Percentiles rank a stretch among this genome's conserved stretches.
Conservation (phyloP, 768 basidiomycete genomes). For the Russula ochroleuca region DNA sequence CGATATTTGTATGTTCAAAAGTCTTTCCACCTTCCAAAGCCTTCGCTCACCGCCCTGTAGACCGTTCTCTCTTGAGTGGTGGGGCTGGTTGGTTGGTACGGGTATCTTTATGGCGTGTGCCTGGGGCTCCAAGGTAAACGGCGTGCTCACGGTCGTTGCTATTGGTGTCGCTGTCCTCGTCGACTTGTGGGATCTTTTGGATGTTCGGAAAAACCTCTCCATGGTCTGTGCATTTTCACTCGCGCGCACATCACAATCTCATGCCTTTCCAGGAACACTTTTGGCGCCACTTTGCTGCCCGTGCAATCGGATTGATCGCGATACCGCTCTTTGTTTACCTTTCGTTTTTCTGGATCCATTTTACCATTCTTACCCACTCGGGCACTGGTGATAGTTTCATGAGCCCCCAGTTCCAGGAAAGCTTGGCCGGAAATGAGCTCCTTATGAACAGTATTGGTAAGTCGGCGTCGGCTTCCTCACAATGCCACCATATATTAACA, state of each 20-base stretch:
- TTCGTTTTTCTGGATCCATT: conserved; percentile 94
- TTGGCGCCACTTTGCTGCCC: conserved; percentile 81
- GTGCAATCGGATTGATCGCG: conserved; percentile 78
- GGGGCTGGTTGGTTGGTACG: conserved; percentile 87
- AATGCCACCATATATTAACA: conserved; percentile 3
- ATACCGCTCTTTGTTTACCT: conserved; percentile 90
- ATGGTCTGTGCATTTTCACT: conserved; percentile 38
- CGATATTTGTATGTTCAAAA: conserved; percentile 67
- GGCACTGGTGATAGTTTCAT: conserved; percentile 95
- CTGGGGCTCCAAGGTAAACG: conserved; percentile 97
- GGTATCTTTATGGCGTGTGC: conserved; percentile 94
- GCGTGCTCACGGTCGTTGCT: conserved; percentile 81
- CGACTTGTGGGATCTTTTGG: conserved; percentile 93
- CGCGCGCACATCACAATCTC: neutral
- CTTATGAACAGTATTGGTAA: conserved; percentile 86
- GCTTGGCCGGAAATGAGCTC: conserved; percentile 86
- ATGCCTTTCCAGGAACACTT: conserved; percentile 52
- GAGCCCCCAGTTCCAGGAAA: conserved; percentile 98
- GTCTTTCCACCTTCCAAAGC: neutral
- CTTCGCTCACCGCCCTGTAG: conserved; percentile 39
- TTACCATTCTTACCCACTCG: conserved; percentile 78
- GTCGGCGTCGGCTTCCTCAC: conserved; percentile 25
- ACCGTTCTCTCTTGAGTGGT: conserved; percentile 88
- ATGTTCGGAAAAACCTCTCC: conserved; percentile 77
- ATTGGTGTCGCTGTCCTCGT: conserved; percentile 89